A percentile compares a stretch with the other conserved stretches of the same genome.
phyloP scores from a whole-genome alignment of 2,329 filamentous ascomycete species.

The Phyllosticta citribraziliensis region DNA sequence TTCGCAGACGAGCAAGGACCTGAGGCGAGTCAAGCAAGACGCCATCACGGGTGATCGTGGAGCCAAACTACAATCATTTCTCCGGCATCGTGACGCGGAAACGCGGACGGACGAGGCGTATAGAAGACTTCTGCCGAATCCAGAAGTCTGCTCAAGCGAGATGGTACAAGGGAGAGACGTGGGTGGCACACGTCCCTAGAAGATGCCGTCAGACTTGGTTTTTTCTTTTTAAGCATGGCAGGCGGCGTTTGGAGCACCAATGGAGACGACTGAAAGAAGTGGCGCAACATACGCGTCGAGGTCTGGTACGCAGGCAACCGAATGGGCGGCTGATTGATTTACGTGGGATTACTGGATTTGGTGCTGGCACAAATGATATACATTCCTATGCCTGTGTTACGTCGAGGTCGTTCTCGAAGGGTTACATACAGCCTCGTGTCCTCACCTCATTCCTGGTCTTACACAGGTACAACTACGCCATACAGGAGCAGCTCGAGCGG shows the following conservation, averaged over 20 bases:
- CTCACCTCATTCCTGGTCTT: not conserved
- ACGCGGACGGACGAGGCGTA: slow-evolving; percentile 35
- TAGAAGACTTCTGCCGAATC: slow-evolving; percentile 34
- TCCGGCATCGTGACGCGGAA: slow-evolving; percentile 44
- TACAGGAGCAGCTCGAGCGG: not conserved
- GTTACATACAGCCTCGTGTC: not conserved
- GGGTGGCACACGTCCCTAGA: not conserved
- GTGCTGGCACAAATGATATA: not conserved
- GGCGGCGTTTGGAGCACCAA: not conserved
- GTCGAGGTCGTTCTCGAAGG: too few relatives aligned
- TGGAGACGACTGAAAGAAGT: not conserved
- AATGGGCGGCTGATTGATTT: not conserved
- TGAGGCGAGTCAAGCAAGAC: slow-evolving; percentile 46
- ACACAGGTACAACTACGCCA: too few relatives aligned
- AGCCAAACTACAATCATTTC: slow-evolving; percentile 62
- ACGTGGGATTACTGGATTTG: not conserved
- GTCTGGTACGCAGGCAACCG: not conserved
- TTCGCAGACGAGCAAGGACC: slow-evolving; percentile 54
- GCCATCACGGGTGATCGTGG: slow-evolving; percentile 38
- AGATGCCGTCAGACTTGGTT: not conserved
- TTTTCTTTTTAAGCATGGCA: not conserved
- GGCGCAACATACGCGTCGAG: not conserved
- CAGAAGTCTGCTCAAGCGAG: slow-evolving; percentile 38
- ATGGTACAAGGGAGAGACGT: slow-evolving; percentile 17
- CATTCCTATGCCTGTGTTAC: not conserved